Conservation (phyloP, 2,329 filamentous ascomycete species). For the Talaromyces sp. region DNA sequence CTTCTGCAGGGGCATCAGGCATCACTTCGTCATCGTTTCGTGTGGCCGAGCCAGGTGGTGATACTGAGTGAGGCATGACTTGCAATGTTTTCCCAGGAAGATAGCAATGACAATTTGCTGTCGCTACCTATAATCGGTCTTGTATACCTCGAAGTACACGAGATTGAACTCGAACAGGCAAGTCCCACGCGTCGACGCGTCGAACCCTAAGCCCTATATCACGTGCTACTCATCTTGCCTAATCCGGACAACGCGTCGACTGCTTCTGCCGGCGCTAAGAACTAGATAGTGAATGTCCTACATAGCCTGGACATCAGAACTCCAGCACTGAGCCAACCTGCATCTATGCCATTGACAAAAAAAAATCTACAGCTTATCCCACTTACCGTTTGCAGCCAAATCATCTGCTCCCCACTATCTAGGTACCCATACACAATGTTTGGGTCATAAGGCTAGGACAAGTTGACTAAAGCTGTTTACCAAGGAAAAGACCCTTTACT, state of each 20-base stretch:
- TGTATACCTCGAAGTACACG: not conserved
- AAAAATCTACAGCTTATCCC: no score
- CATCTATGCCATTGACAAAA: not conserved
- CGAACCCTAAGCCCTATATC: constrained; percentile 28
- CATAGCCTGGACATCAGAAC: not conserved
- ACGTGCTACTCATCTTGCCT: constrained; percentile 18
- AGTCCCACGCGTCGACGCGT: constrained; percentile 27
- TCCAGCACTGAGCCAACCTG: not conserved
- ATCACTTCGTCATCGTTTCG: constrained; percentile 43
- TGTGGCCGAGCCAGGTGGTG: constrained; percentile 42
- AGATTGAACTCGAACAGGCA: constrained; percentile 26
- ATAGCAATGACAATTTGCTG: not conserved
- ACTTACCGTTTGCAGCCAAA: not conserved
- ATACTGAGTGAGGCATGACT: constrained; percentile 33
- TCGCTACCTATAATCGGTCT: not conserved
- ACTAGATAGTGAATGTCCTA: not conserved
- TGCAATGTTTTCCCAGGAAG: not conserved
- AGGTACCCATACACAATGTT: not conserved
- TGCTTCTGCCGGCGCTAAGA: not conserved
- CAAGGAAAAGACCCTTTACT: no score
- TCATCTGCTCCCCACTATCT: no score
- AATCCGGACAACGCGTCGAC: constrained; percentile 14
- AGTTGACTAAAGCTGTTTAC: no score
- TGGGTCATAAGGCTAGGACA: no score
- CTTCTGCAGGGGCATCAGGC: constrained; percentile 43